These are phyloP conservation scores for Halteria grandinella DNA, from an alignment of 73 alveolate species.

Conservation along the genomic window DNA sequence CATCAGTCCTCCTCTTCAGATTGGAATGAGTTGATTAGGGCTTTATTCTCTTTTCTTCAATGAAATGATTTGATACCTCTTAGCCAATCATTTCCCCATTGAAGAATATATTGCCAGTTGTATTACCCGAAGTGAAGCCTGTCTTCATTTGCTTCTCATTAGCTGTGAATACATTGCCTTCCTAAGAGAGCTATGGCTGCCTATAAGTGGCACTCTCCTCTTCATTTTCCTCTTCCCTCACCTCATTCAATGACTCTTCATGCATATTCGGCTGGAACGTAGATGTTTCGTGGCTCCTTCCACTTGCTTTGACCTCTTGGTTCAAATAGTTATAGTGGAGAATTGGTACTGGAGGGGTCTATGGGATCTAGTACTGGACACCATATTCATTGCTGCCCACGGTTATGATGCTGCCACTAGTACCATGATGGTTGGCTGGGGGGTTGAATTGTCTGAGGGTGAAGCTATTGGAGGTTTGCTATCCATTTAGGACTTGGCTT, in stretches of 20 bases:
- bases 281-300: slow-evolving; percentile 52
- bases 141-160: not conserved
- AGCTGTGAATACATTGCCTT: not conserved
- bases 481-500: slow-evolving; percentile 24
- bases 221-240: slow-evolving; percentile 32
- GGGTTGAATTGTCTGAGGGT: no score
- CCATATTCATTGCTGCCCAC: not conserved
- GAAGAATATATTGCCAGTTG: not conserved
- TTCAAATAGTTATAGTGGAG: not conserved
- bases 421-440: no score
- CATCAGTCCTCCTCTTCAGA: not conserved
- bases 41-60: slow-evolving; percentile 1
- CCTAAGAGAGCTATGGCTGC: not conserved
- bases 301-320: slow-evolving; percentile 25
- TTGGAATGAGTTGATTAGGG: no score
- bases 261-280: slow-evolving; percentile 19
- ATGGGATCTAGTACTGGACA: slow-evolving; percentile 1
- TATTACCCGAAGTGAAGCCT: not conserved
- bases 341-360: not conserved
- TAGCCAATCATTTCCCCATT: not conserved
- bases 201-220: slow-evolving; percentile 1
- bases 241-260: slow-evolving; percentile 25
- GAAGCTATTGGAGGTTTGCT: slow-evolving; percentile 12
- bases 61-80: not conserved
- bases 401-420: no score